phyloP scores from a whole-genome alignment of 768 basidiomycete genomes.

The Mycena crocata region DNA sequence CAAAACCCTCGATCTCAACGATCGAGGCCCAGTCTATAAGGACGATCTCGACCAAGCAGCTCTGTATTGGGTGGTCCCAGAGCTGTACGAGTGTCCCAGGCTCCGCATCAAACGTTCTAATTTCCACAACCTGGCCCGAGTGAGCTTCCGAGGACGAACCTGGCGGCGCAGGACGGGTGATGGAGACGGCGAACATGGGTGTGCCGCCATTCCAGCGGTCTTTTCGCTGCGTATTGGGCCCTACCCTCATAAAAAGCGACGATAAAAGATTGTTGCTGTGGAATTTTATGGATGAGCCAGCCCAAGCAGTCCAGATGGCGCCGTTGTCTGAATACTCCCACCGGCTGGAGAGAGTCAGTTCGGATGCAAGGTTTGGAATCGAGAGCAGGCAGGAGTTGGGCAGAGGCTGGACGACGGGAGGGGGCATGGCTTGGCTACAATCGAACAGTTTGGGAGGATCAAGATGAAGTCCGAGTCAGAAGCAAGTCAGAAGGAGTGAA shows the following conservation, averaged over 20 bases:
- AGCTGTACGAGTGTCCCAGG: slow-evolving; percentile 1
- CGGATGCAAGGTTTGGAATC: neutral
- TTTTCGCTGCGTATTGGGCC: slow-evolving; percentile 17
- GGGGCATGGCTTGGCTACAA: too few relatives aligned
- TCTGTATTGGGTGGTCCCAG: slow-evolving; percentile 3
- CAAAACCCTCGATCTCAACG: slow-evolving; percentile 25
- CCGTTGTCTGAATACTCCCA: slow-evolving; percentile 16
- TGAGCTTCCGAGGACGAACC: neutral
- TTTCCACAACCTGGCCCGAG: neutral
- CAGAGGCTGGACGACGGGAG: neutral
- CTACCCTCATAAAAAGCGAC: neutral
- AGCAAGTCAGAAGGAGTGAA: too few relatives aligned
- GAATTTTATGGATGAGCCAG: slow-evolving; percentile 16
- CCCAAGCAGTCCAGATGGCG: slow-evolving; percentile 14
- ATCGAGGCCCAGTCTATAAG: slow-evolving; percentile 27
- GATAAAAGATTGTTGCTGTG: neutral
- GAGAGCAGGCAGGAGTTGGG: neutral
- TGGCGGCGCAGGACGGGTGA: neutral
- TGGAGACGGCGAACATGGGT: slow-evolving; percentile 19
- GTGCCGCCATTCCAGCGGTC: slow-evolving; percentile 29
- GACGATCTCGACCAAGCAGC: slow-evolving; percentile 15
- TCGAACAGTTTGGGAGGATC: too few relatives aligned
- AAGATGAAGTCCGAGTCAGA: too few relatives aligned
- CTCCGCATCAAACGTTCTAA: neutral
- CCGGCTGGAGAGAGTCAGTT: slow-evolving; percentile 11